phyloP scores from a whole-genome alignment of 2,329 filamentous ascomycete genomes.

The Lasiodiplodia sp. region DNA sequence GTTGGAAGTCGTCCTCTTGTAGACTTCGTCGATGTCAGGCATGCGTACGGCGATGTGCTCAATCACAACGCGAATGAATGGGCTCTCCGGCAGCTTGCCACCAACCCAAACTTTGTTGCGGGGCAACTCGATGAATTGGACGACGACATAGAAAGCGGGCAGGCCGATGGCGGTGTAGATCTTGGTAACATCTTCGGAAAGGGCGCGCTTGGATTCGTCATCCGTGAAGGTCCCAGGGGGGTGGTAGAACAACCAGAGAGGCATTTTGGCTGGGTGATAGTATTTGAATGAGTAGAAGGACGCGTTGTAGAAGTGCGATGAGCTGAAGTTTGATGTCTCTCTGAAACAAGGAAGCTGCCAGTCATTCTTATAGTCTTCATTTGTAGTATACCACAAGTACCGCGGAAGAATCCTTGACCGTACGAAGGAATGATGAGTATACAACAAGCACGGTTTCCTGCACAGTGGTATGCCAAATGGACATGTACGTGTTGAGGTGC shows the following conservation, averaged over 20 bases:
- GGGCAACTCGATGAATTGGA: conserved; percentile 48
- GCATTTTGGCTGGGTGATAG: conserved; percentile 41
- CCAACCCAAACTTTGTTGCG: conserved; percentile 40
- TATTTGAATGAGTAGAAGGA: neutral
- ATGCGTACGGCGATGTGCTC: neutral
- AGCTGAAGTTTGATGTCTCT: too few relatives aligned
- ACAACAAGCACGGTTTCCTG: too few relatives aligned
- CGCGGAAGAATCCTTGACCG: too few relatives aligned
- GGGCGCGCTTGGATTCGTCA: conserved; percentile 11
- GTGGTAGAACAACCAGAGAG: conserved; percentile 55
- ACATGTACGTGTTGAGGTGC: too few relatives aligned
- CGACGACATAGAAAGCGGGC: conserved; percentile 54
- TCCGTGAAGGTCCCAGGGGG: conserved; percentile 33
- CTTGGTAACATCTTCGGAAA: conserved; percentile 49
- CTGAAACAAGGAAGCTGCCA: too few relatives aligned
- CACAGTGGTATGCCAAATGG: too few relatives aligned
- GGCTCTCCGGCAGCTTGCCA: conserved; percentile 31
- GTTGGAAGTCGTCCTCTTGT: neutral
- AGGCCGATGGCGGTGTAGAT: conserved; percentile 49
- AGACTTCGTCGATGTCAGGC: neutral
- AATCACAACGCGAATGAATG: neutral
- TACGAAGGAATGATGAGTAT: too few relatives aligned
- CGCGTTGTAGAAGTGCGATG: too few relatives aligned
- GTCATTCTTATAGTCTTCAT: too few relatives aligned
- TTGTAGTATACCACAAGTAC: too few relatives aligned